Conservation (phyloP, 2,329 filamentous ascomycete genomes). For the Magnaporthiopsis rhizophila region DNA sequence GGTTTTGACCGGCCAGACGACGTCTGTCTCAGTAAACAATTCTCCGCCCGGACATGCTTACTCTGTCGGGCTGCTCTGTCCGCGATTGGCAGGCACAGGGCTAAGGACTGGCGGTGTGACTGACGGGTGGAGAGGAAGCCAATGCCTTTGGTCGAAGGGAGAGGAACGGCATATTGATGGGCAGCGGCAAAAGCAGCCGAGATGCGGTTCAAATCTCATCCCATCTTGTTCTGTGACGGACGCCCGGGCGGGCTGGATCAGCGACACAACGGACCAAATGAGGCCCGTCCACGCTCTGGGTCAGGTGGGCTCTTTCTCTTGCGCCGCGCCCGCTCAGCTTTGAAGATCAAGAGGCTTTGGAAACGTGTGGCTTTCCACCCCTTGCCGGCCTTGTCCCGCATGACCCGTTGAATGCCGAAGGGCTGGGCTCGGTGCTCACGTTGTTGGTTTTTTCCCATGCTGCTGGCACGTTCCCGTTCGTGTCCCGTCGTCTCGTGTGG, state of each 20-base stretch:
- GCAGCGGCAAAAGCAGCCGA: constrained; percentile 3
- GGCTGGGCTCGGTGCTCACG: too few relatives aligned
- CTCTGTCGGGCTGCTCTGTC: too few relatives aligned
- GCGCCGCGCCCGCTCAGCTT: not conserved
- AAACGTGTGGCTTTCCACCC: not conserved
- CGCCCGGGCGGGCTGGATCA: not conserved
- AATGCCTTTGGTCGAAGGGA: not conserved
- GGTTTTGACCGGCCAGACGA: not conserved
- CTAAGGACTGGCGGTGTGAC: not conserved
- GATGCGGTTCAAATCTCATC: not conserved
- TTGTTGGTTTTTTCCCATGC: not conserved
- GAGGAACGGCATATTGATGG: not conserved
- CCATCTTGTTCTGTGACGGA: not conserved
- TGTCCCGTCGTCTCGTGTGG: not conserved
- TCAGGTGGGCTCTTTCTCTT: not conserved
- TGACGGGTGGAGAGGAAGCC: not conserved
- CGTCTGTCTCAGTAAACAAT: too few relatives aligned
- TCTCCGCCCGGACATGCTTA: too few relatives aligned
- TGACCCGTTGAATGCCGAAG: not conserved
- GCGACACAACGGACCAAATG: not conserved
- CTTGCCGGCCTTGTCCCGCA: not conserved
- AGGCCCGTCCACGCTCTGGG: not conserved
- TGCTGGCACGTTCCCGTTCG: not conserved
- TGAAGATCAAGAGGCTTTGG: not conserved
- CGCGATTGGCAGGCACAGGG: not conserved